These are phyloP conservation scores for Mycena maculata DNA, from an alignment of 768 basidiomycete genomes.

Conservation along the genomic window DNA sequence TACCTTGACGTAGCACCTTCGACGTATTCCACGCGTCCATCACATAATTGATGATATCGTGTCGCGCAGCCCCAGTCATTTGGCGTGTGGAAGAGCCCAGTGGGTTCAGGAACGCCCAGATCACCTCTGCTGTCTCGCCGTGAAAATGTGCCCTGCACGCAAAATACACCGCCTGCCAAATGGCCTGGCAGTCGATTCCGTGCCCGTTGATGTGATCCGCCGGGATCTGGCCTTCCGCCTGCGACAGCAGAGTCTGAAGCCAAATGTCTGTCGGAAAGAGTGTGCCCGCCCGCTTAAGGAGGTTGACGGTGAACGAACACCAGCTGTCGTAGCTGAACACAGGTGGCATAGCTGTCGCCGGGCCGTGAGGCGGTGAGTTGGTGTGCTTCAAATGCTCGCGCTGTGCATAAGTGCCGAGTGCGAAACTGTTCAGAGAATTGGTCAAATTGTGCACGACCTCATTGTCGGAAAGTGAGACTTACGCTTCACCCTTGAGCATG, in stretches of 20 bases:
- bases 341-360: not conserved
- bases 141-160: constrained; percentile 22
- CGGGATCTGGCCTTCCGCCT: constrained; percentile 26
- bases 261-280: constrained; percentile 20
- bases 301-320: constrained; percentile 20
- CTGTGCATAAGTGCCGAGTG: constrained; percentile 13
- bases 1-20: constrained; percentile 20
- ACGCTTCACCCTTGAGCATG: constrained; percentile 24
- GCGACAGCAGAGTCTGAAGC: constrained; percentile 7
- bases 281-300: not conserved
- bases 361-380: constrained; percentile 12
- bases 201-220: constrained; percentile 25
- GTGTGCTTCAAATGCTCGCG: constrained; percentile 16
- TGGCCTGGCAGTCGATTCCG: not conserved
- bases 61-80: constrained; percentile 15
- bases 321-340: constrained; percentile 19
- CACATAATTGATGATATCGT: constrained; percentile 20
- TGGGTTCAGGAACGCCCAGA: constrained; percentile 16
- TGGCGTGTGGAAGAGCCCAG: constrained; percentile 14
- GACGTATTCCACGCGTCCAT: constrained; percentile 14
- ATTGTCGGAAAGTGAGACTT: not conserved
- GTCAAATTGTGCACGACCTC: too few relatives aligned
- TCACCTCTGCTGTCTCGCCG: constrained; percentile 23
- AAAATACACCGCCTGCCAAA: constrained; percentile 26
- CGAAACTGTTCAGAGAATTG: constrained; percentile 5